Conservation (phyloP, 225 moss, liverwort and hornwort species). For the Lunularia cruciata region DNA sequence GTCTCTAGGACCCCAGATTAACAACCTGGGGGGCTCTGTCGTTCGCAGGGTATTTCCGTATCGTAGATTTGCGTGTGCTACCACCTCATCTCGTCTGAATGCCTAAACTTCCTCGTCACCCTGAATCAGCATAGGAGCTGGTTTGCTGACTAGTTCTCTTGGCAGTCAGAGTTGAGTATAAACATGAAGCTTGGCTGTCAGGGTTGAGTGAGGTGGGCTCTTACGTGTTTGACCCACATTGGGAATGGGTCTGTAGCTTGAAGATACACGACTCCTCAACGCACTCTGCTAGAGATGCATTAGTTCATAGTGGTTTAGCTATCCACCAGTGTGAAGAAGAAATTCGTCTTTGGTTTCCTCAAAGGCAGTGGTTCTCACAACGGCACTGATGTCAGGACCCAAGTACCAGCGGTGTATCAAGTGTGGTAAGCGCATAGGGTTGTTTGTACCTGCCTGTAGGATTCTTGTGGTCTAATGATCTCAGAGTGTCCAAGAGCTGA, state of each 20-base stretch:
- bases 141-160: neutral
- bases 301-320: too few species aligned
- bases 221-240: too few species aligned
- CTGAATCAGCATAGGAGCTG: neutral
- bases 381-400: constrained; percentile 7
- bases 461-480: neutral
- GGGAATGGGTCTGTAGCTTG: neutral
- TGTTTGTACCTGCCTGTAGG: neutral
- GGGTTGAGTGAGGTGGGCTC: neutral
- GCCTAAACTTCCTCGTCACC: neutral
- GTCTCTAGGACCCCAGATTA: neutral
- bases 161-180: too few species aligned
- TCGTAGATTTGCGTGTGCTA: neutral
- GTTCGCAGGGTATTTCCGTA: neutral
- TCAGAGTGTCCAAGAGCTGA: neutral
- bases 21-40: neutral
- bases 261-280: too few species aligned
- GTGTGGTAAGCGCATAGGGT: constrained; percentile 33
- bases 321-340: too few species aligned
- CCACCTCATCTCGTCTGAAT: neutral
- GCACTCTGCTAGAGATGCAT: too few species aligned
- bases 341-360: neutral
- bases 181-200: too few species aligned
- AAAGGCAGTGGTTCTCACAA: neutral
- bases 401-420: constrained; percentile 40